phyloP scores from a whole-genome alignment of 148 eudicot species.

The Chenopodium berlandieri region DNA sequence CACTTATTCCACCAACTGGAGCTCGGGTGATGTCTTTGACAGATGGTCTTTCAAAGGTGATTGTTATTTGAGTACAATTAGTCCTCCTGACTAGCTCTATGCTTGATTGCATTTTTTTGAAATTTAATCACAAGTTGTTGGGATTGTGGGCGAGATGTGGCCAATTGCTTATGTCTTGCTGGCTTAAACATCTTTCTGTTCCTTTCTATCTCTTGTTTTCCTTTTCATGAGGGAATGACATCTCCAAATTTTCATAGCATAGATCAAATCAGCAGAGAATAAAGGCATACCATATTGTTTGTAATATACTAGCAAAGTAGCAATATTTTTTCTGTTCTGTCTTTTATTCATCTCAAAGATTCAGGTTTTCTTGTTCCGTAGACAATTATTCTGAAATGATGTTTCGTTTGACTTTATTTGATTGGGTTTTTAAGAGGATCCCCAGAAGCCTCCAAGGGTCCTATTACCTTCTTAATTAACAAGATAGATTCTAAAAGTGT shows the following conservation, averaged over 20 bases:
- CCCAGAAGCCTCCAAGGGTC: too few species aligned
- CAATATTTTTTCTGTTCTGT: too few species aligned
- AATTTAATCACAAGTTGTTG: neutral
- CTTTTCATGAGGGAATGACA: neutral
- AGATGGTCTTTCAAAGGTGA: constrained; percentile 91
- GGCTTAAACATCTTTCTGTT: neutral
- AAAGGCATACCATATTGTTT: constrained; percentile 1
- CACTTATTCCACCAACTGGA: constrained; percentile 95
- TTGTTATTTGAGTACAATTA: constrained; percentile 3
- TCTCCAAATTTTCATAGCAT: neutral
- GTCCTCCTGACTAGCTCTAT: neutral
- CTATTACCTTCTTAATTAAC: neutral
- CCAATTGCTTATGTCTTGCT: neutral
- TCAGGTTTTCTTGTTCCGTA: too few species aligned
- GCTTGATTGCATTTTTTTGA: neutral
- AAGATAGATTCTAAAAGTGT: neutral
- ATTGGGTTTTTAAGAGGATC: too few species aligned
- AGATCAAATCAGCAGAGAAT: neutral
- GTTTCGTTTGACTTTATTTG: too few species aligned
- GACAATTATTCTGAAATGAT: too few species aligned
- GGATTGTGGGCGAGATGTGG: neutral
- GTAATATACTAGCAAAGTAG: neutral
- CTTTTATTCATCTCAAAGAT: too few species aligned
- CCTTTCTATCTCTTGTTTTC: neutral
- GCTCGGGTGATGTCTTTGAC: constrained; percentile 99